Evolutionary conservation across 345 rosid species (phyloP).

Genomic region (Pistacia integerrima): DNA sequence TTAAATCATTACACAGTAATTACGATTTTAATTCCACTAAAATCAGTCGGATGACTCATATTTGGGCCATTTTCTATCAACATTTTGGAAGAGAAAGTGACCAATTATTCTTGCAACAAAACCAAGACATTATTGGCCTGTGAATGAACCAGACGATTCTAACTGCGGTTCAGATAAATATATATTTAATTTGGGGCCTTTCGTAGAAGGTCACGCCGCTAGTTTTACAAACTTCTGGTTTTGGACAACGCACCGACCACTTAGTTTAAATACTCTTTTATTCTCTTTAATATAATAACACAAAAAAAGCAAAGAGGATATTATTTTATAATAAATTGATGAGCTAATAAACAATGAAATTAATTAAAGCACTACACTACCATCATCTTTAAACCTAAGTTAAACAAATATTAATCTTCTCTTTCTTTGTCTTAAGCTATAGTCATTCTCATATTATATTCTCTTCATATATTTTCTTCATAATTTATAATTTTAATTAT

Average conservation of each 20-base stretch:
- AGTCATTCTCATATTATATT: constrained; percentile 2
- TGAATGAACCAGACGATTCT: too few relatives aligned
- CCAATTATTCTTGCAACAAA: too few relatives aligned
- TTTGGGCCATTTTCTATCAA: too few relatives aligned
- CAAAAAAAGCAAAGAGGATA: background rate
- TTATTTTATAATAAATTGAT: background rate
- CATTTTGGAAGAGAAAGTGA: too few relatives aligned
- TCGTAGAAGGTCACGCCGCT: constrained; percentile 25
- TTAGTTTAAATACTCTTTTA: constrained; percentile 7
- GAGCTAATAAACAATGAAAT: background rate
- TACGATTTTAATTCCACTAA: too few relatives aligned
- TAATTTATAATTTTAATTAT: background rate
- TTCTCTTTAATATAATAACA: background rate
- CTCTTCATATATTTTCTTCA: too few relatives aligned
- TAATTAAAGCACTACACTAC: background rate
- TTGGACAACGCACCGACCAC: constrained; percentile 29
- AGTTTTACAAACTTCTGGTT: constrained; percentile 31
- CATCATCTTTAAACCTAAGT: constrained; percentile 4
- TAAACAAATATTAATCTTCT: background rate
- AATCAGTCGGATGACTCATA: too few relatives aligned
- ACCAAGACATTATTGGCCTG: too few relatives aligned
- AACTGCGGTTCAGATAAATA: too few relatives aligned
- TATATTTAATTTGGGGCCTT: background rate
- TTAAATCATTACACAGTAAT: too few relatives aligned
- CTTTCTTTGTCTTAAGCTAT: constrained; percentile 6